Conservation (phyloP, 2,329 filamentous ascomycete species). For the Leptosphaerulina australis region DNA sequence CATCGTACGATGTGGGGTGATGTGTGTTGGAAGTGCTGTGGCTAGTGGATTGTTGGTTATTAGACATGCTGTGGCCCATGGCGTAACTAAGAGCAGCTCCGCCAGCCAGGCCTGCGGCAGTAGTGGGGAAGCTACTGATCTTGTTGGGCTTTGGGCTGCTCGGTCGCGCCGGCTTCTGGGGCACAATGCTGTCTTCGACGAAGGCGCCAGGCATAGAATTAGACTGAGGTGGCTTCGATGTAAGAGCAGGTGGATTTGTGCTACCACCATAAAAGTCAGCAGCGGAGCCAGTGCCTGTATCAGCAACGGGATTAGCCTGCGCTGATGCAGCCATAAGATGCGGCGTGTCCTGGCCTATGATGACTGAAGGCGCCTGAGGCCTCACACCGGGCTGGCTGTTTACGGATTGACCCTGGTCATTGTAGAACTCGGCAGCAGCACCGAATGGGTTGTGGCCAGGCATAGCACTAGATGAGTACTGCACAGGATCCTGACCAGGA, state of each 20-base stretch:
- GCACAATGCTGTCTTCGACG: conserved; percentile 37
- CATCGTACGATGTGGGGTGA: conserved; percentile 33
- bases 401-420: conserved; percentile 67
- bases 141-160: conserved; percentile 35
- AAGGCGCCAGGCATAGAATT: conserved; percentile 47
- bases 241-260: conserved; percentile 25
- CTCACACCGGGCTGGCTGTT: conserved; percentile 65
- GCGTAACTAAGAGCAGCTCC: conserved; percentile 54
- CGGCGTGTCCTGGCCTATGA: conserved; percentile 59
- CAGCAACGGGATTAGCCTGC: conserved; percentile 59
- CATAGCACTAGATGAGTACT: conserved; percentile 54
- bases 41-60: conserved; percentile 31
- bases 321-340: conserved; percentile 62
- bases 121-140: conserved; percentile 40
- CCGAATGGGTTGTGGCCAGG: conserved; percentile 55
- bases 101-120: conserved; percentile 45
- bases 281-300: conserved; percentile 65
- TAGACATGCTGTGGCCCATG: conserved; percentile 43
- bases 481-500: conserved; percentile 61
- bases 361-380: conserved; percentile 58
- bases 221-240: conserved; percentile 46
- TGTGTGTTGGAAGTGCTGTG: conserved; percentile 34
- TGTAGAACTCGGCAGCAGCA: conserved; percentile 66
- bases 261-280: conserved; percentile 59
- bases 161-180: conserved; percentile 44